phyloP scores from a whole-genome alignment of 2,329 filamentous ascomycete species.

The Metarhizium guizhouense region DNA sequence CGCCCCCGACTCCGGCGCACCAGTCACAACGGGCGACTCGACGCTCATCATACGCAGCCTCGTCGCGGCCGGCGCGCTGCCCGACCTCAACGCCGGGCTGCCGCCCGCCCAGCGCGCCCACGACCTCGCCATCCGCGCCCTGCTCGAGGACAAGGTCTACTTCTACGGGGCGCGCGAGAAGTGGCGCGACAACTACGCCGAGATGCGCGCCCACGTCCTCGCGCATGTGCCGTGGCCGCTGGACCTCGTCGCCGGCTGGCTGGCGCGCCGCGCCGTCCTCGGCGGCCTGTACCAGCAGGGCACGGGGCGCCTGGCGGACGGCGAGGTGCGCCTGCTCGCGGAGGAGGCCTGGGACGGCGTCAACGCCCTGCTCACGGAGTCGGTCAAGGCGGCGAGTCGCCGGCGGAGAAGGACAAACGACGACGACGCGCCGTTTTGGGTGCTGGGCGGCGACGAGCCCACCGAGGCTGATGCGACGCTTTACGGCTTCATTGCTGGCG shows the following conservation, averaged over 20 bases:
- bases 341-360: constrained; percentile 46
- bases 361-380: constrained; percentile 32
- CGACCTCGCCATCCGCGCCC: constrained; percentile 42
- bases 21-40: constrained; percentile 38
- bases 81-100: constrained; percentile 39
- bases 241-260: constrained; percentile 38
- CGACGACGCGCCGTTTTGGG: constrained; percentile 41
- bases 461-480: constrained; percentile 49
- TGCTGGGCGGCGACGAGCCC: constrained; percentile 41
- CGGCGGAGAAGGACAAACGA: not conserved
- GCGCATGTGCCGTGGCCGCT: constrained; percentile 40
- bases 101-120: constrained; percentile 27
- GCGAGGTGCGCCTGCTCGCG: constrained; percentile 37
- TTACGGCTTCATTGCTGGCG: constrained; percentile 49
- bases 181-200: constrained; percentile 51
- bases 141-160: constrained; percentile 53
- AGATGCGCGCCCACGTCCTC: constrained; percentile 45
- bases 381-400: constrained; percentile 12
- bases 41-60: constrained; percentile 43
- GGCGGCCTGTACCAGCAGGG: constrained; percentile 48
- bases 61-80: constrained; percentile 25
- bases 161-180: constrained; percentile 47
- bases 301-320: constrained; percentile 36
- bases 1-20: not conserved
- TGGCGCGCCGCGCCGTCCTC: constrained; percentile 35